These are phyloP conservation scores for Betula pendula DNA, from an alignment of 306 rosid species.

Conservation along the genomic window DNA sequence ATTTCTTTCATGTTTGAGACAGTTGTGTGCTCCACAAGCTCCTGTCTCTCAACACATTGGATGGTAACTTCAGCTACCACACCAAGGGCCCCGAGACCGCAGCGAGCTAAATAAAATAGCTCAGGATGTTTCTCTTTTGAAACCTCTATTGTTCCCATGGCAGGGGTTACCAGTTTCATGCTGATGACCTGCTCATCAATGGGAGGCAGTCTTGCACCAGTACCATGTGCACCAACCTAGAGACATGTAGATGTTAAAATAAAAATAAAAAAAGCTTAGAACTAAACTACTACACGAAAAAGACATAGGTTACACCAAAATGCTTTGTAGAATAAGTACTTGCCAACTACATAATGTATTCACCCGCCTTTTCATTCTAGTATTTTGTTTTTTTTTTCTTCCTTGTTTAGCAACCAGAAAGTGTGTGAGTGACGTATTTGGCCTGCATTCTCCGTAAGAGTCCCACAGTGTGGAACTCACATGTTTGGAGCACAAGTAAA, in stretches of 20 bases:
- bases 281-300: too few relatives aligned
- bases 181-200: constrained; percentile 92
- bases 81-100: constrained; percentile 98
- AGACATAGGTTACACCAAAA: too few relatives aligned
- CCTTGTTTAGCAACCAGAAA: too few relatives aligned
- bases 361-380: too few relatives aligned
- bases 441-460: too few relatives aligned
- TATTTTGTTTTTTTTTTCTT: too few relatives aligned
- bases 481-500: too few relatives aligned
- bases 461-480: too few relatives aligned
- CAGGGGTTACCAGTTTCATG: constrained; percentile 92
- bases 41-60: constrained; percentile 96
- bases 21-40: constrained; percentile 91
- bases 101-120: constrained; percentile 90
- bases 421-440: too few relatives aligned
- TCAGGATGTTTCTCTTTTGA: constrained; percentile 85
- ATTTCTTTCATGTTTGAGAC: constrained; percentile 77
- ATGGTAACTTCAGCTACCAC: constrained; percentile 96
- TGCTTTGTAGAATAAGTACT: too few relatives aligned
- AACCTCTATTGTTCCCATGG: constrained; percentile 85
- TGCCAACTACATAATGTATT: too few relatives aligned
- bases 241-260: constrained; percentile 7
- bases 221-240: constrained; percentile 99
- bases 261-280: not conserved
- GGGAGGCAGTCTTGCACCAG: constrained; percentile 95